Evolutionary conservation across 768 basidiomycete genomes (phyloP), one percentile per base, ranked within the genome.

Genomic region (Tephrocybe rancida): DNA sequence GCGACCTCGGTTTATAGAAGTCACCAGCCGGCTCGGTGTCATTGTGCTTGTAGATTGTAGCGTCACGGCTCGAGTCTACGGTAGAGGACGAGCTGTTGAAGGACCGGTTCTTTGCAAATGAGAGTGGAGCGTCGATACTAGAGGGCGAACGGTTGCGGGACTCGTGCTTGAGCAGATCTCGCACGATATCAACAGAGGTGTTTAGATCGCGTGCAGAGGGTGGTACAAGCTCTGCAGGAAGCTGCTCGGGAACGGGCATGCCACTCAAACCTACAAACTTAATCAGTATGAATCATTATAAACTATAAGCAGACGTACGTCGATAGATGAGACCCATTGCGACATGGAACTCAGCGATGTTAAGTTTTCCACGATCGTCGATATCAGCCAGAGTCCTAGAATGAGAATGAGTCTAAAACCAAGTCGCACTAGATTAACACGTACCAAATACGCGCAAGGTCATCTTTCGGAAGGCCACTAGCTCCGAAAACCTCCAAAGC

Each of bases 241-340:
- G 86, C 41, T 81, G 73, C 26, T 90, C 88, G 1, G 97, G 97
- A 39, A 98, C 84, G 1, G 86, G 83, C 70, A 92, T 95, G 9
- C 97, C 96, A 67, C 95, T 97, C 21, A 99, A 79, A 39, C 84
- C 95, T 98, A 61, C 0, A 38, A n/a, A 16, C 29, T 0, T 22
- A 1, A 10, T 18, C 13, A 34, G 3, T 21, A 16, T 49, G 52
- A 19, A 22, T 51, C 39, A 19, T 6, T 6, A 19, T 41, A 3
- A n/a, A 3, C 6, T 21, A 21, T 24, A 19, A 47, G 24, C 42
- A 45, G 56, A 83, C 91, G 61, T 73, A 98, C 96, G 82, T 65
- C 97, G 87, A 72, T 95, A 98, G 64, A 99, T 98, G 50, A 98
- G 76, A 48, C 92, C 94, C 96, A 99, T 99, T 0, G 97, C 97